A percentile compares a stretch with the other conserved stretches of the same genome.
phyloP scores from a whole-genome alignment of 495 filamentous ascomycete genomes.

The Xylaria castorea region DNA sequence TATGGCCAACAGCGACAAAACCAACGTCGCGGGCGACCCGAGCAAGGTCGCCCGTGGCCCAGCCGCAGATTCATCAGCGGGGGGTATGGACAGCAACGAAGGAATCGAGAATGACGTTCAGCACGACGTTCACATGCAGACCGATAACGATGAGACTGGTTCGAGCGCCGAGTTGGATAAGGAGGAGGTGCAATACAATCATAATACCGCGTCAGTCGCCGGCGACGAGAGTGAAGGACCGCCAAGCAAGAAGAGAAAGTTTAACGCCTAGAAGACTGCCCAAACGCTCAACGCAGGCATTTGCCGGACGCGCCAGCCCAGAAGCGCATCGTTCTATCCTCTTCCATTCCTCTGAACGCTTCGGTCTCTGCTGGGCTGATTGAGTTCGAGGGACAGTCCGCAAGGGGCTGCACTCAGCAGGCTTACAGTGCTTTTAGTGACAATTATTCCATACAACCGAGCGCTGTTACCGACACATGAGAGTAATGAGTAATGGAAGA shows the following conservation, averaged over 20 bases:
- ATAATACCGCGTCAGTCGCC: not conserved
- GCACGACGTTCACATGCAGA: not conserved
- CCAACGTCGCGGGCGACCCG: too few relatives aligned
- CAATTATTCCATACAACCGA: not conserved
- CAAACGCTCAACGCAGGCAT: not conserved
- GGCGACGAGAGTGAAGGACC: not conserved
- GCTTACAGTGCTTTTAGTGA: not conserved
- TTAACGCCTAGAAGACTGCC: not conserved
- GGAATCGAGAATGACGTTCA: not conserved
- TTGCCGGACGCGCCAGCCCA: not conserved
- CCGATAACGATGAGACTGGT: not conserved
- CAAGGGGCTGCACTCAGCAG: not conserved
- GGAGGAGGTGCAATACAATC: not conserved
- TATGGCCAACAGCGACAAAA: not conserved
- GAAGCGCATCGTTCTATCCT: not conserved
- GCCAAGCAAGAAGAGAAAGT: not conserved
- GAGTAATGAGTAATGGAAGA: not conserved
- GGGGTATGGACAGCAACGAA: not conserved
- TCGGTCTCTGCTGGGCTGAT: not conserved
- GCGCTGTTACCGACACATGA: not conserved
- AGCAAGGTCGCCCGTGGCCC: not conserved
- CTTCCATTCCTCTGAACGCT: not conserved
- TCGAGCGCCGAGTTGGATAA: too few relatives aligned
- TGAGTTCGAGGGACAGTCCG: not conserved
- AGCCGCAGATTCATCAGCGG: not conserved